These are phyloP conservation scores for Metschnikowia lunata DNA, from an alignment of 805 yeast genomes.

Conservation along the genomic window DNA sequence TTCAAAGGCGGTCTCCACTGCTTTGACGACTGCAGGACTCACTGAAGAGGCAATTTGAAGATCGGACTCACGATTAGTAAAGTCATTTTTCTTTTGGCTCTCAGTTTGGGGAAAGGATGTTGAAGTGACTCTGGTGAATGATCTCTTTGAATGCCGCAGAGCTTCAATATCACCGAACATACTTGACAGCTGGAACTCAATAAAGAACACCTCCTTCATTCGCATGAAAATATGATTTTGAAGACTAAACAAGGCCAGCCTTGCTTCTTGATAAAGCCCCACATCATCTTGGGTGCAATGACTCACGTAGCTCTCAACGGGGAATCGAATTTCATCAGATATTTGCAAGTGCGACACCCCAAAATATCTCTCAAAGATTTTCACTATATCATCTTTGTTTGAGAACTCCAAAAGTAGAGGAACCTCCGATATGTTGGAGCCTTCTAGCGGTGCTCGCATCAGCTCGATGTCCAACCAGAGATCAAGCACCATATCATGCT, in stretches of 20 bases:
- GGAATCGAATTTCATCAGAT: background rate
- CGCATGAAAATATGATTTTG: slow-evolving; percentile 51
- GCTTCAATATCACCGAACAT: slow-evolving; percentile 14
- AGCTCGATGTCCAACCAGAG: slow-evolving; percentile 67
- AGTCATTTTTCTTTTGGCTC: background rate
- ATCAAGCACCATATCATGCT: slow-evolving; percentile 33
- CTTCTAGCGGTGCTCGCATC: slow-evolving; percentile 70
- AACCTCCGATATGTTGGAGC: slow-evolving; percentile 26
- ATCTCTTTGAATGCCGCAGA: background rate
- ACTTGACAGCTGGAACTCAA: slow-evolving; percentile 57
- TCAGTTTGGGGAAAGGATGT: slow-evolving; percentile 3
- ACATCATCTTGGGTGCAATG: slow-evolving; percentile 6
- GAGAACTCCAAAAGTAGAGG: slow-evolving; percentile 39
- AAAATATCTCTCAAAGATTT: slow-evolving; percentile 45
- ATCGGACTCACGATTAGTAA: background rate
- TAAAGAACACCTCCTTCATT: slow-evolving; percentile 51
- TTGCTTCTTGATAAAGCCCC: slow-evolving; percentile 45
- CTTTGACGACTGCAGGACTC: slow-evolving; percentile 47
- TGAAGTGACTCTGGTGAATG: slow-evolving; percentile 5
- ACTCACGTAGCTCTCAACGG: slow-evolving; percentile 9
- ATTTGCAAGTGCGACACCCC: slow-evolving; percentile 11
- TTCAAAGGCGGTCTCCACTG: slow-evolving; percentile 64
- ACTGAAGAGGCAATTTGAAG: slow-evolving; percentile 15
- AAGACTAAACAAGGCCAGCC: slow-evolving; percentile 53
- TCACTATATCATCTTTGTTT: slow-evolving; percentile 49